Conservation (phyloP, 2,329 filamentous ascomycete genomes). For the Curvularia verruculosa region DNA sequence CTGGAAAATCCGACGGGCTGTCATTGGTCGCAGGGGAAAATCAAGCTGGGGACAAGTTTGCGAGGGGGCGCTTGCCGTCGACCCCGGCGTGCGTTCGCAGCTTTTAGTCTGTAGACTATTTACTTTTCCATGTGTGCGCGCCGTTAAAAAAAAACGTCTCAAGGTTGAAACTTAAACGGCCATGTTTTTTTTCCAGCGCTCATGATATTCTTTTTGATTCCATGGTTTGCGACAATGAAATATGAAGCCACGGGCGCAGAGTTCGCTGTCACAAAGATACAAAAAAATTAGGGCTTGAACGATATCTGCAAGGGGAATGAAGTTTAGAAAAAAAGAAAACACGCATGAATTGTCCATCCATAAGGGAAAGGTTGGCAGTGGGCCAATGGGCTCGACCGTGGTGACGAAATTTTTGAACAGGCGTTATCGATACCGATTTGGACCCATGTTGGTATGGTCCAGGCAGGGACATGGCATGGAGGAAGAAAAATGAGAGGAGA, state of each 20-base stretch:
- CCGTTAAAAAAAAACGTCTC: conserved; percentile 8
- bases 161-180: background rate
- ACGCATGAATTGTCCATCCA: no score
- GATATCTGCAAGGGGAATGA: no score
- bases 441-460: background rate
- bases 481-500: no score
- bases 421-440: background rate
- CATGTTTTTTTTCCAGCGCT: background rate
- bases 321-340: no score
- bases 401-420: background rate
- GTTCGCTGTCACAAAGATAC: background rate
- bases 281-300: no score
- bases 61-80: conserved; percentile 11
- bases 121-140: conserved; percentile 3
- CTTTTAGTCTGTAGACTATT: conserved; percentile 14
- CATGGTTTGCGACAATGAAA: background rate
- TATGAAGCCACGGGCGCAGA: background rate
- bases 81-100: conserved; percentile 30
- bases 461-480: background rate
- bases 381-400: background rate
- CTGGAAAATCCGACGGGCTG: conserved; percentile 5
- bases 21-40: conserved; percentile 7
- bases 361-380: background rate
- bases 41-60: conserved; percentile 1
- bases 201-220: conserved; percentile 7